Evolutionary conservation across 2,329 filamentous ascomycete genomes (phyloP).

Genomic region (Pseudofabraea citricarpa): DNA sequence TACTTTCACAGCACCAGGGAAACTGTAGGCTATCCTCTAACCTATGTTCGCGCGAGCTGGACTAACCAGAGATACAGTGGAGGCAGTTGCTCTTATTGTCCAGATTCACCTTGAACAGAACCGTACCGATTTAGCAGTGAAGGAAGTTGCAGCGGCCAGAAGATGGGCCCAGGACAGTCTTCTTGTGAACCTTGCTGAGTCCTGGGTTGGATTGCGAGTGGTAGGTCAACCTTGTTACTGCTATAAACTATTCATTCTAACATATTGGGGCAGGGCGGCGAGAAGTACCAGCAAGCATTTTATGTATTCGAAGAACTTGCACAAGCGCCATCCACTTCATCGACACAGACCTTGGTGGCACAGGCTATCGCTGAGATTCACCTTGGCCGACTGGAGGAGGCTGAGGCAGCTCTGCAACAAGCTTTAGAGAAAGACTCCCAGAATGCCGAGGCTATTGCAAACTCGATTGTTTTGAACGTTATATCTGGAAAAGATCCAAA

Average conservation of each 20-base stretch:
- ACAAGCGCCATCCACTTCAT: conserved; percentile 76
- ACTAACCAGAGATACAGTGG: conserved; percentile 40
- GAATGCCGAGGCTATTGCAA: conserved; percentile 73
- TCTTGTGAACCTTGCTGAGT: conserved; percentile 89
- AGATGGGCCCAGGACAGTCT: conserved; percentile 95
- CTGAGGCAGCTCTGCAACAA: conserved; percentile 78
- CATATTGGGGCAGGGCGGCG: conserved; percentile 80
- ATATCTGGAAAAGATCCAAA: conserved; percentile 67
- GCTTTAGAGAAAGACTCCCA: conserved; percentile 70
- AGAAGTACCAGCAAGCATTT: conserved; percentile 94
- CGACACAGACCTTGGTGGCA: conserved; percentile 70
- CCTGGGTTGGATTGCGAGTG: conserved; percentile 86
- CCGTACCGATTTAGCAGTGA: conserved; percentile 81
- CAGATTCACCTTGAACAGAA: conserved; percentile 93
- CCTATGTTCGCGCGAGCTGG: conserved; percentile 2
- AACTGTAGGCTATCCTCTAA: conserved; percentile 54
- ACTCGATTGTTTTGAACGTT: conserved; percentile 73
- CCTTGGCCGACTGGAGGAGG: conserved; percentile 82
- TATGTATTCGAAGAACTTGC: conserved; percentile 98
- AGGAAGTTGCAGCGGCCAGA: conserved; percentile 81
- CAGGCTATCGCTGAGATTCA: conserved; percentile 92
- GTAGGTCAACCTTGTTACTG: too few relatives aligned
- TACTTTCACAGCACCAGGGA: conserved; percentile 80
- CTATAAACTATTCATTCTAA: too few relatives aligned
- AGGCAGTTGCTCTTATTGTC: conserved; percentile 79